Conservation (phyloP, 306 rosid genomes). For the Prunus padus region DNA sequence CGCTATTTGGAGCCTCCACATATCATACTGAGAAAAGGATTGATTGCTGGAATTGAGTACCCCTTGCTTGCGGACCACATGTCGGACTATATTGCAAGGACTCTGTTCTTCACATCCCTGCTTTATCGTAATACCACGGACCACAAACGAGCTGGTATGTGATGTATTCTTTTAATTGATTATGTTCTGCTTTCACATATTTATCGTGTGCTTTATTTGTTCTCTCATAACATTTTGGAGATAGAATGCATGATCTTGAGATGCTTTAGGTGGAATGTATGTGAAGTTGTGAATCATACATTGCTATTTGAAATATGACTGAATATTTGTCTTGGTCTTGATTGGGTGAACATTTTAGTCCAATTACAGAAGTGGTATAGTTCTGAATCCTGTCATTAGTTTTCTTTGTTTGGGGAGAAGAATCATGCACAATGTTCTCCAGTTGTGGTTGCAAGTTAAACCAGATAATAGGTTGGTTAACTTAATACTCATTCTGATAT, state of each 20-base stretch:
- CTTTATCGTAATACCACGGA: conserved; percentile 62
- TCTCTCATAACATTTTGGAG: not conserved
- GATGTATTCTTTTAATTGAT: not conserved
- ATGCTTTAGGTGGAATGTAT: not conserved
- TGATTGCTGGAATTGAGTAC: conserved; percentile 78
- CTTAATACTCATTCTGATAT: not conserved
- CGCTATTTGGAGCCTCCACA: conserved; percentile 92
- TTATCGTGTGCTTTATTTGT: not conserved
- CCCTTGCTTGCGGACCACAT: conserved; percentile 72
- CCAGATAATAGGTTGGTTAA: not conserved
- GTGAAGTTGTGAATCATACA: not conserved
- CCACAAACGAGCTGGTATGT: conserved; percentile 74
- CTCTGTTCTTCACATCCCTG: conserved; percentile 80
- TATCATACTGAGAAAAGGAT: conserved; percentile 81
- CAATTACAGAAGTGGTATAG: not conserved
- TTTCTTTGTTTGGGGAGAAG: not conserved
- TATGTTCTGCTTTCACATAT: not conserved
- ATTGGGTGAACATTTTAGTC: not conserved
- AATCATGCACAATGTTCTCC: conserved; percentile 4
- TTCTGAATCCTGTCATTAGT: not conserved
- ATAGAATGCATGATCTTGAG: not conserved
- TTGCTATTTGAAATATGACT: not conserved
- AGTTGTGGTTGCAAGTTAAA: not conserved
- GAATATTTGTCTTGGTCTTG: not conserved
- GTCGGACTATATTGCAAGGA: conserved; percentile 73